Percentiles rank a stretch among this genome's conserved stretches.
phyloP scores from a whole-genome alignment of 768 basidiomycete species.

The Tulasnella sp. region DNA sequence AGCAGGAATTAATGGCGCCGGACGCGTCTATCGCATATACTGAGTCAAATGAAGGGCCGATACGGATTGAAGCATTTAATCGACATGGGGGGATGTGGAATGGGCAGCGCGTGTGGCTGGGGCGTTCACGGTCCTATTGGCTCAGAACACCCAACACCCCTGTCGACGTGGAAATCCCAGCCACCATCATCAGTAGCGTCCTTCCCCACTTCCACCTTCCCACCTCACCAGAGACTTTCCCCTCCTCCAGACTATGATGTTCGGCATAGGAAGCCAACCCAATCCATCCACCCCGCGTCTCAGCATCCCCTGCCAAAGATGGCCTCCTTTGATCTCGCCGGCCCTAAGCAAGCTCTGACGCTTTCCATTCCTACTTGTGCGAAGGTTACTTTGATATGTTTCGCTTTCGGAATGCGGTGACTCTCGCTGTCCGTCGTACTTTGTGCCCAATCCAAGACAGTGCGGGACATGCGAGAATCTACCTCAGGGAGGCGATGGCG shows the following conservation, averaged over 20 bases:
- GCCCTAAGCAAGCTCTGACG: background rate
- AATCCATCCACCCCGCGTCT: background rate
- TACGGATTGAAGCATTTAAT: no score
- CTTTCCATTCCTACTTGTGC: background rate
- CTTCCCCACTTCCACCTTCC: background rate
- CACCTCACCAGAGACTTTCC: background rate
- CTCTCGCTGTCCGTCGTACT: background rate
- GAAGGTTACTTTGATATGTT: background rate
- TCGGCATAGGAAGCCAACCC: background rate
- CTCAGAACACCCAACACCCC: background rate
- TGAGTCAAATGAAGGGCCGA: no score
- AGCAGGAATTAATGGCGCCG: no score
- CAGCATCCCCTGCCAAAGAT: background rate
- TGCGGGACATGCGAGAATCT: background rate
- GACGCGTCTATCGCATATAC: no score
- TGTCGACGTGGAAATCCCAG: conserved; percentile 2
- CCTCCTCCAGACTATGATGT: background rate
- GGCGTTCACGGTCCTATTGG: background rate
- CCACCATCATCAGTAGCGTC: background rate
- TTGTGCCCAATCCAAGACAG: background rate
- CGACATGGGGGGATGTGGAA: no score
- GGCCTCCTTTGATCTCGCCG: background rate
- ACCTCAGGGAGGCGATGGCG: background rate
- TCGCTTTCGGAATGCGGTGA: background rate
- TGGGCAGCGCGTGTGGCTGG: no score